A percentile compares a stretch with the other conserved stretches of the same genome.
Evolutionary conservation across 768 basidiomycete genomes (phyloP).

Genomic region (Lactarius pseudohatsudake): DNA sequence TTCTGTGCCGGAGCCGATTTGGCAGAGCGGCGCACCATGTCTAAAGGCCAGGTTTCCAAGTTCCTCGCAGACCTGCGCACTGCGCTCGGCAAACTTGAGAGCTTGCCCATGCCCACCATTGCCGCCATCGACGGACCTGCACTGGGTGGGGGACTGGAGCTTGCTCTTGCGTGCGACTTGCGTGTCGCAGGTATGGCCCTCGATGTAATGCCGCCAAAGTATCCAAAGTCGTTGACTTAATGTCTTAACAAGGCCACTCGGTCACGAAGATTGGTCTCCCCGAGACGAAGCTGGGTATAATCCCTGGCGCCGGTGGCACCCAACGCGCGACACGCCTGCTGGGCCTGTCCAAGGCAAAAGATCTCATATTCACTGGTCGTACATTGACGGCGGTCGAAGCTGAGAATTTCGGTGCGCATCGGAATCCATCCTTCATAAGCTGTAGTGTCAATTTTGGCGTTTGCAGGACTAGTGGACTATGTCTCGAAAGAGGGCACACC

Average conservation of each 20-base stretch:
- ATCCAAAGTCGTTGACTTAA: not conserved
- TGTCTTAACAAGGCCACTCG: slow-evolving; percentile 44
- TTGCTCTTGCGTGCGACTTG: slow-evolving; percentile 86
- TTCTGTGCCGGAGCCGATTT: slow-evolving; percentile 96
- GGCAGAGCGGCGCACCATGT: slow-evolving; percentile 81
- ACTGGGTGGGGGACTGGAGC: slow-evolving; percentile 88
- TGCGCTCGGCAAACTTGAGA: slow-evolving; percentile 73
- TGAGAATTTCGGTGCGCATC: slow-evolving; percentile 59
- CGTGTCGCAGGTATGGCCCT: slow-evolving; percentile 71
- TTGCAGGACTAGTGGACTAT: slow-evolving; percentile 78
- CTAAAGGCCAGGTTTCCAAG: slow-evolving; percentile 63
- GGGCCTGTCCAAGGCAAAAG: slow-evolving; percentile 79
- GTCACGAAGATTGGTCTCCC: slow-evolving; percentile 89
- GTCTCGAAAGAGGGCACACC: slow-evolving; percentile 58
- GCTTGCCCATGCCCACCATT: slow-evolving; percentile 83
- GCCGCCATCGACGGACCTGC: slow-evolving; percentile 93
- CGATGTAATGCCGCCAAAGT: slow-evolving; percentile 9
- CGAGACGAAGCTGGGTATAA: slow-evolving; percentile 75
- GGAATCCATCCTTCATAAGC: not conserved
- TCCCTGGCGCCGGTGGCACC: slow-evolving; percentile 89
- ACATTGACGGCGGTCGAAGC: slow-evolving; percentile 67
- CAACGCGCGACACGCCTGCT: slow-evolving; percentile 78
- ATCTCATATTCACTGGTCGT: slow-evolving; percentile 81
- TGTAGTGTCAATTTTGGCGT: not conserved
- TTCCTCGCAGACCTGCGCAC: slow-evolving; percentile 76